These are phyloP conservation scores for Starmerella powellii DNA, from an alignment of 805 yeast species.

Conservation along the genomic window DNA sequence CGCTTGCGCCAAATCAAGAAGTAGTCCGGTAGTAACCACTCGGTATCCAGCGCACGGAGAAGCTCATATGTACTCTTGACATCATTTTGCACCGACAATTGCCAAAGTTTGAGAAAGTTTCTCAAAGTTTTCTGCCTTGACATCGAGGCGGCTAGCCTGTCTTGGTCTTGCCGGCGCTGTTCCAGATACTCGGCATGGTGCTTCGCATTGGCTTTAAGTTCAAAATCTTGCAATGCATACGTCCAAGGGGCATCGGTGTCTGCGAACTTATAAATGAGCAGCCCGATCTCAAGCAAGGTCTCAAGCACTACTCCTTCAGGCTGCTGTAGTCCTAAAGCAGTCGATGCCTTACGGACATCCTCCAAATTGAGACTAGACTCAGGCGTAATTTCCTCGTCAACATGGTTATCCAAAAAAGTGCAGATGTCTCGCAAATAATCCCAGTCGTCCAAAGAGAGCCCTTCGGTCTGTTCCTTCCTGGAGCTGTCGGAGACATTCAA, in stretches of 20 bases:
- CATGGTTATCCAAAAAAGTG: constrained; percentile 1
- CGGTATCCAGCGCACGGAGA: too few species aligned
- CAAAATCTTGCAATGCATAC: background rate
- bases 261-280: background rate
- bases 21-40: too few species aligned
- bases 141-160: background rate
- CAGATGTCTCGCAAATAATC: constrained; percentile 1
- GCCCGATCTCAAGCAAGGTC: constrained; percentile 1
- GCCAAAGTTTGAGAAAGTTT: too few species aligned
- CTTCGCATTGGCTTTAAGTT: background rate
- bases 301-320: background rate
- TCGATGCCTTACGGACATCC: constrained; percentile 1
- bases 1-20: too few species aligned
- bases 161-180: background rate
- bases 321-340: background rate
- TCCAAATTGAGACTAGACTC: background rate
- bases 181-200: background rate
- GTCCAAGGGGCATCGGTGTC: constrained; percentile 2
- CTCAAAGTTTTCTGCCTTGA: background rate
- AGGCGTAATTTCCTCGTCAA: background rate
- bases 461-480: background rate
- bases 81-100: too few species aligned
- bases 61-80: too few species aligned
- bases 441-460: constrained; percentile 3
- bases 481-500: too few species aligned